phyloP scores from a whole-genome alignment of 1,139 yeast genomes.

The Candida smagusa region DNA sequence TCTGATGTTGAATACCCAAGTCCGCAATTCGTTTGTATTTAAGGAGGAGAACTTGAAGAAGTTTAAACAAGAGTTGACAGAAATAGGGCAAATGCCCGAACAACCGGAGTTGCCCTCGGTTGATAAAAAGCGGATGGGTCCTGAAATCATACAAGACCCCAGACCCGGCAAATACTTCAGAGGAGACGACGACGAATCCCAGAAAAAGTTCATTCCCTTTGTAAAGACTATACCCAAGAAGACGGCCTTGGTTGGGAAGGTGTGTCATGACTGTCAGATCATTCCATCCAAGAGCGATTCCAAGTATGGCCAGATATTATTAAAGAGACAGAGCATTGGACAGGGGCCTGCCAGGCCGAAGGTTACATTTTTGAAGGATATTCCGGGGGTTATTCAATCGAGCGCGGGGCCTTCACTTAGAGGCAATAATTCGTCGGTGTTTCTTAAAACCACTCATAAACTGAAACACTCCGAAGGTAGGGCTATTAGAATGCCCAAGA shows the following conservation, averaged over 20 bases:
- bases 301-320: conserved; percentile 53
- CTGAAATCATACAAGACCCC: conserved; percentile 16
- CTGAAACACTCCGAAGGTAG: conserved; percentile 65
- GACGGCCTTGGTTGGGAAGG: conserved; percentile 81
- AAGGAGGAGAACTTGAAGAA: conserved; percentile 80
- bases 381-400: conserved; percentile 83
- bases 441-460: conserved; percentile 45
- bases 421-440: conserved; percentile 59
- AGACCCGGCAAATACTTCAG: conserved; percentile 24
- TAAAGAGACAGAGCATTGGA: conserved; percentile 47
- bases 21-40: conserved; percentile 83
- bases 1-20: conserved; percentile 71
- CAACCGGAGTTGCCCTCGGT: conserved; percentile 39
- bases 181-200: conserved; percentile 19
- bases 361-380: conserved; percentile 76
- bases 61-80: conserved; percentile 57
- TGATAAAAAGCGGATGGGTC: conserved; percentile 19
- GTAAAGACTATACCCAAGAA: conserved; percentile 83
- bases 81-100: conserved; percentile 46
- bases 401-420: conserved; percentile 81
- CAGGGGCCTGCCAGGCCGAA: conserved; percentile 55
- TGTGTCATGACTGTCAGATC: conserved; percentile 88
- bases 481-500: conserved; percentile 92
- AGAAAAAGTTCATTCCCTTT: conserved; percentile 58
- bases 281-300: conserved; percentile 74